Evolutionary conservation across 2,329 filamentous ascomycete species (phyloP).

Genomic region (Penicillium janthinellum): DNA sequence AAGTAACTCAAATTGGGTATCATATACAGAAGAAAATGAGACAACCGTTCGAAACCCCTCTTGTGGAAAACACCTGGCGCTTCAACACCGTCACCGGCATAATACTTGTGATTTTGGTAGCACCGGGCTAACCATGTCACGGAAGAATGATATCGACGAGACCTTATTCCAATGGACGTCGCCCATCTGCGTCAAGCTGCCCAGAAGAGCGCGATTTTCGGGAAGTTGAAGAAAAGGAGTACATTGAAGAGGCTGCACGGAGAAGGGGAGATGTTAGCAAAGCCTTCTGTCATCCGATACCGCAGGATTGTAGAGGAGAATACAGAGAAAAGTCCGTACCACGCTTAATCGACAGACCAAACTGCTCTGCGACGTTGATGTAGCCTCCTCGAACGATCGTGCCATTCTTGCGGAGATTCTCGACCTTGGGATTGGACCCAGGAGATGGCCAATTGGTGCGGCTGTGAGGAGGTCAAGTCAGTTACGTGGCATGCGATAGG

Average conservation of each 20-base stretch:
- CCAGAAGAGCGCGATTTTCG: conserved; percentile 13
- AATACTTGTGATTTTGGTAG: not conserved
- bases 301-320: not conserved
- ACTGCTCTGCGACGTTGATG: conserved; percentile 46
- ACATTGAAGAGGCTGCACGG: conserved; percentile 13
- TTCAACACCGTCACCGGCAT: not conserved
- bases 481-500: not conserved
- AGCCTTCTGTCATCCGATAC: not conserved
- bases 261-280: not conserved
- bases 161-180: not conserved
- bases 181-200: not conserved
- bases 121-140: not conserved
- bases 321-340: conserved; percentile 35
- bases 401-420: conserved; percentile 34
- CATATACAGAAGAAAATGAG: not conserved
- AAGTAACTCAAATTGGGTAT: conserved; percentile 1
- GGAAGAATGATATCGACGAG: not conserved
- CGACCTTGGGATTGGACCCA: conserved; percentile 31
- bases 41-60: not conserved
- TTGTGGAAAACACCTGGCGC: not conserved
- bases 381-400: conserved; percentile 44
- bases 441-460: conserved; percentile 46
- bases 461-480: conserved; percentile 26
- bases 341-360: conserved; percentile 44
- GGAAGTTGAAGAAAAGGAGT: conserved; percentile 21